Conservation (phyloP, 2,329 filamentous ascomycete genomes). For the Nothopassalora personata region DNA sequence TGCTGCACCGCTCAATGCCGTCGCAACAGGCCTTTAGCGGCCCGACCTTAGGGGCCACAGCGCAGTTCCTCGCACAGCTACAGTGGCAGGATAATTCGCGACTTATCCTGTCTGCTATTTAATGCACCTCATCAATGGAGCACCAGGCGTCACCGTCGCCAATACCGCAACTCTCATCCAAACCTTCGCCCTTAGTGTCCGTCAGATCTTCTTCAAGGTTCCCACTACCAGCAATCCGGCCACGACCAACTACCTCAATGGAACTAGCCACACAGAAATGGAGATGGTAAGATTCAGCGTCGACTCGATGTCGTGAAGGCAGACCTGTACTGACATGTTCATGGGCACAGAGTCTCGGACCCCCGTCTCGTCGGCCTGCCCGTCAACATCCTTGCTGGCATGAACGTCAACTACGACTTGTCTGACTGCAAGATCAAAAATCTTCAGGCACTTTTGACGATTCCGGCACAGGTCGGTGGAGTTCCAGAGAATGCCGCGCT, state of each 20-base stretch:
- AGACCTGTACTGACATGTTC: neutral
- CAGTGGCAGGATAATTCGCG: neutral
- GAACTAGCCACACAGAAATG: neutral
- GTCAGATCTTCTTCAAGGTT: neutral
- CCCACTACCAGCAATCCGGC: neutral
- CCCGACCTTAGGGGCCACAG: neutral
- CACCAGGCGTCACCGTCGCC: neutral
- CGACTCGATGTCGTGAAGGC: no score
- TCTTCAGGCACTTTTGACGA: neutral
- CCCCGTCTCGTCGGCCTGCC: neutral
- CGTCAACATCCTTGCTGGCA: neutral
- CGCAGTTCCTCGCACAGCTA: neutral
- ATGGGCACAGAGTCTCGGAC: neutral
- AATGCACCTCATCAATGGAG: neutral
- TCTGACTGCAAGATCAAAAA: neutral
- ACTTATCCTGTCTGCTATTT: neutral
- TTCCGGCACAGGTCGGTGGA: neutral
- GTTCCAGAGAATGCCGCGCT: neutral
- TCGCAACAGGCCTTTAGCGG: neutral
- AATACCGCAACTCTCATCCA: neutral
- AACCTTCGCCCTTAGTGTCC: neutral
- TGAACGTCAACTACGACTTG: neutral
- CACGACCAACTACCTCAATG: neutral
- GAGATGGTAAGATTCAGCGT: neutral
- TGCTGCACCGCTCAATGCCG: neutral